These are phyloP conservation scores for Alternaria metachromatica DNA, from an alignment of 2,329 filamentous ascomycete species.

Conservation along the genomic window DNA sequence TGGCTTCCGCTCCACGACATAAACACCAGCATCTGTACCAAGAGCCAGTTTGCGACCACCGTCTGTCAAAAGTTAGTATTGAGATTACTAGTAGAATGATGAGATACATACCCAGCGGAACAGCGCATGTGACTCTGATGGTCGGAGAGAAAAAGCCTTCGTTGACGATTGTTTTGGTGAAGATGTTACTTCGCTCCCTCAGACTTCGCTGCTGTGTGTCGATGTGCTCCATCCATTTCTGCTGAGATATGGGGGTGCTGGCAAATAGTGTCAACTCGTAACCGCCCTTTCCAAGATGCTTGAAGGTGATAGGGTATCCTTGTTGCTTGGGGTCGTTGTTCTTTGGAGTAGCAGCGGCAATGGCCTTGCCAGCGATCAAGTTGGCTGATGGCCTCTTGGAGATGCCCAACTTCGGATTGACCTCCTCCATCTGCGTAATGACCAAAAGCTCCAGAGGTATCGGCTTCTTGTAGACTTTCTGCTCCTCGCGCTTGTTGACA, in stretches of 20 bases:
- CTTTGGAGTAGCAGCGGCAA: slow-evolving; percentile 53
- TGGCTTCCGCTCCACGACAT: slow-evolving; percentile 86
- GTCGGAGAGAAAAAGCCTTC: slow-evolving; percentile 89
- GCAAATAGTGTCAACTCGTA: slow-evolving; percentile 93
- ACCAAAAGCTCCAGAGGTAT: slow-evolving; percentile 93
- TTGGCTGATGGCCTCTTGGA: slow-evolving; percentile 89
- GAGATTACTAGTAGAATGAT: not conserved
- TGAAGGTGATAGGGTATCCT: slow-evolving; percentile 94
- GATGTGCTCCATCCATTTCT: slow-evolving; percentile 98
- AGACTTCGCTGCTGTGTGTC: slow-evolving; percentile 88
- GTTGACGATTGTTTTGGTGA: slow-evolving; percentile 71
- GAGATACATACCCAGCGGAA: slow-evolving; percentile 76
- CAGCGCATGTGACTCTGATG: slow-evolving; percentile 92
- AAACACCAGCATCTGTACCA: slow-evolving; percentile 93
- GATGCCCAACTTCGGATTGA: slow-evolving; percentile 80
- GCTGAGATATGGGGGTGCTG: slow-evolving; percentile 80
- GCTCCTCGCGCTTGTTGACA: slow-evolving; percentile 90
- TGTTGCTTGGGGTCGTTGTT: slow-evolving; percentile 62
- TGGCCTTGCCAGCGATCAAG: slow-evolving; percentile 61
- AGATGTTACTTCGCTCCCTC: slow-evolving; percentile 75
- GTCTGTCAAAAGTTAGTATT: slow-evolving; percentile 62
- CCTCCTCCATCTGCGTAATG: slow-evolving; percentile 96
- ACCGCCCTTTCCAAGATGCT: slow-evolving; percentile 91
- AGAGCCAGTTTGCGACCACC: slow-evolving; percentile 93
- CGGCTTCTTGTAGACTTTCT: slow-evolving; percentile 92